These are phyloP conservation scores for Pyrenophora seminiperda DNA, from an alignment of 2,329 filamentous ascomycete species.

Conservation along the genomic window DNA sequence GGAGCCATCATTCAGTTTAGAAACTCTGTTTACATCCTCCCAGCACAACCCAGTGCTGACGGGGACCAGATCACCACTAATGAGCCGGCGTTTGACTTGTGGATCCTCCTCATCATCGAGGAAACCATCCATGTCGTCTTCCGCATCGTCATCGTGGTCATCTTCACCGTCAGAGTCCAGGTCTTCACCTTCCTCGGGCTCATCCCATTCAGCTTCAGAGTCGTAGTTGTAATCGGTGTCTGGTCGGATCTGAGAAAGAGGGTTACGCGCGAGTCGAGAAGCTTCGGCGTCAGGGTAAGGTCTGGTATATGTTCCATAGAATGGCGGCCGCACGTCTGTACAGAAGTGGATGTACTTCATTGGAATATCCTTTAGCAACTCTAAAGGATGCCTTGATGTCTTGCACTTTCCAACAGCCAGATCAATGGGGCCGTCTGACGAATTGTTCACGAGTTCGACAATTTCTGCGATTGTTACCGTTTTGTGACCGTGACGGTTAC, in stretches of 20 bases:
- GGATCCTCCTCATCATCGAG: constrained; percentile 78
- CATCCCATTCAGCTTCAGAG: constrained; percentile 83
- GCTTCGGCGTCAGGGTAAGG: constrained; percentile 54
- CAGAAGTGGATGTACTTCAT: constrained; percentile 67
- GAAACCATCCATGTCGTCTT: constrained; percentile 87
- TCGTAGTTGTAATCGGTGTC: constrained; percentile 82
- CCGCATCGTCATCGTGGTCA: constrained; percentile 72
- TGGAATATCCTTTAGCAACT: constrained; percentile 60
- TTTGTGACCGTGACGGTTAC: constrained; percentile 20
- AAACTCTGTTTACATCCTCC: constrained; percentile 61
- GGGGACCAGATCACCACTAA: constrained; percentile 73
- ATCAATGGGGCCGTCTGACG: constrained; percentile 50
- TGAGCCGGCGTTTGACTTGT: constrained; percentile 61
- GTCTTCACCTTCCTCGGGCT: constrained; percentile 74
- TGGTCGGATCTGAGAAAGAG: constrained; percentile 58
- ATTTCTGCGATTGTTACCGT: constrained; percentile 43
- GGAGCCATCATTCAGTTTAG: constrained; percentile 54
- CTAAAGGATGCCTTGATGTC: constrained; percentile 37
- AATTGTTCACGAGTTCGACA: constrained; percentile 53
- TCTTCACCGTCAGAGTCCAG: constrained; percentile 68
- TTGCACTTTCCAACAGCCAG: constrained; percentile 46
- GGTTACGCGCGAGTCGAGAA: constrained; percentile 60
- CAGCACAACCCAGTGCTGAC: constrained; percentile 82
- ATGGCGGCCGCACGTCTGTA: constrained; percentile 69
- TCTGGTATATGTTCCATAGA: constrained; percentile 74